Evolutionary conservation across 140 eudicot species (phyloP).

Genomic region (Bidens hawaiensis): DNA sequence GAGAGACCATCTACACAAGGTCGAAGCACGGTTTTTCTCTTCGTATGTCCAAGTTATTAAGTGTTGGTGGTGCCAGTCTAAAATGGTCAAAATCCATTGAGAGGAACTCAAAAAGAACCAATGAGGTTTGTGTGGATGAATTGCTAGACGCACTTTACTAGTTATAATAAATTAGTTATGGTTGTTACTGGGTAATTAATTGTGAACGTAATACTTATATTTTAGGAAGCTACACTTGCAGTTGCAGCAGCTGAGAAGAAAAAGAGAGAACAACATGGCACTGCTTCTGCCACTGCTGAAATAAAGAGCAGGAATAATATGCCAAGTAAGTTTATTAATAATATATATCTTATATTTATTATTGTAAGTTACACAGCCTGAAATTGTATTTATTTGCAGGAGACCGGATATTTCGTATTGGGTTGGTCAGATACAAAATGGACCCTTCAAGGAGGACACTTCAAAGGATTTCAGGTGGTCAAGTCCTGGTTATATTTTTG

Average conservation of each 20-base stretch:
- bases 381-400: constrained; percentile 41
- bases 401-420: constrained; percentile 79
- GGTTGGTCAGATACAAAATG: constrained; percentile 81
- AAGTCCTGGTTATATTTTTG: constrained; percentile 17
- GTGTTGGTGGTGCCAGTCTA: constrained; percentile 83
- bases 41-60: constrained; percentile 71
- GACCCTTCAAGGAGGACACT: constrained; percentile 80
- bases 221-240: constrained; percentile 83
- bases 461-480: constrained; percentile 82
- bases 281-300: constrained; percentile 28
- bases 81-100: constrained; percentile 98
- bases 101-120: constrained; percentile 65
- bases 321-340: constrained; percentile 51
- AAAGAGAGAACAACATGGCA: constrained; percentile 45
- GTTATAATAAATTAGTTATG: neutral
- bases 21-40: constrained; percentile 86
- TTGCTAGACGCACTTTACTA: neutral
- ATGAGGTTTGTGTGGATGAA: constrained; percentile 52
- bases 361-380: neutral
- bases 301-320: constrained; percentile 40
- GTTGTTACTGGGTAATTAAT: neutral
- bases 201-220: constrained; percentile 5
- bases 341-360: constrained; percentile 11
- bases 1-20: constrained; percentile 74
- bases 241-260: constrained; percentile 74